Percentiles rank a stretch among this genome's conserved stretches.
Evolutionary conservation across 345 rosid genomes (phyloP).

Genomic region (Aquilaria malaccensis): DNA sequence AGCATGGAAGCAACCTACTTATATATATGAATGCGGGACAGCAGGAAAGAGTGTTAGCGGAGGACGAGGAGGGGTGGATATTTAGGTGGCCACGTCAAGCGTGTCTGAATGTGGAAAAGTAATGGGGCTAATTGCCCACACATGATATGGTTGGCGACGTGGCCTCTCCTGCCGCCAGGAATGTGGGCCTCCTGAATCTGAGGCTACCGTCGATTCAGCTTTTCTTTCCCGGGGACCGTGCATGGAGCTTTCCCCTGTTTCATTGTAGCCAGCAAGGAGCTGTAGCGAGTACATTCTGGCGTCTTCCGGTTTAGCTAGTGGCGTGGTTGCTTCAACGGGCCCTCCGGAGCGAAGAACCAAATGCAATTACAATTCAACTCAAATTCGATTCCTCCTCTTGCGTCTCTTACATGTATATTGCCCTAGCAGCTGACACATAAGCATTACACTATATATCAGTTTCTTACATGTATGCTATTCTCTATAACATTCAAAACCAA

Average conservation of each 20-base stretch:
- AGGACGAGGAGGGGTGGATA: conserved; percentile 15
- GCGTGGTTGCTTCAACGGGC: no score
- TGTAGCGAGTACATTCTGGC: conserved; percentile 4
- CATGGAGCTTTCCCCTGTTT: background rate
- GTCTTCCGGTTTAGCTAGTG: no score
- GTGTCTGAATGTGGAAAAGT: background rate
- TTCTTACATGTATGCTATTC: no score
- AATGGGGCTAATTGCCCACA: conserved; percentile 22
- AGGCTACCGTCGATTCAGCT: conserved; percentile 5
- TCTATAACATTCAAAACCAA: no score
- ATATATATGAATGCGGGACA: background rate
- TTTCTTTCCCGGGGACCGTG: conserved; percentile 1
- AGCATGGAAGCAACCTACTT: no score
- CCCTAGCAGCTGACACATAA: no score
- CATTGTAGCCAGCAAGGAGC: no score
- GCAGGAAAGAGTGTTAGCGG: background rate
- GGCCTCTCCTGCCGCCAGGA: conserved; percentile 14
- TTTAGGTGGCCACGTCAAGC: conserved; percentile 26
- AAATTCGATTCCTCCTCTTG: no score
- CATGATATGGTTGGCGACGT: conserved; percentile 20
- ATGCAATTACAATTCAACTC: no score
- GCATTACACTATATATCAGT: no score
- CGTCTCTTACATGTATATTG: no score
- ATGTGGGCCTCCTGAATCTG: background rate
- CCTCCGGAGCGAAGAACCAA: no score